Percentiles rank a stretch among this genome's conserved stretches.
These are phyloP conservation scores for Silybum marianum DNA, from an alignment of 129 eudicot genomes.

Conservation along the genomic window DNA sequence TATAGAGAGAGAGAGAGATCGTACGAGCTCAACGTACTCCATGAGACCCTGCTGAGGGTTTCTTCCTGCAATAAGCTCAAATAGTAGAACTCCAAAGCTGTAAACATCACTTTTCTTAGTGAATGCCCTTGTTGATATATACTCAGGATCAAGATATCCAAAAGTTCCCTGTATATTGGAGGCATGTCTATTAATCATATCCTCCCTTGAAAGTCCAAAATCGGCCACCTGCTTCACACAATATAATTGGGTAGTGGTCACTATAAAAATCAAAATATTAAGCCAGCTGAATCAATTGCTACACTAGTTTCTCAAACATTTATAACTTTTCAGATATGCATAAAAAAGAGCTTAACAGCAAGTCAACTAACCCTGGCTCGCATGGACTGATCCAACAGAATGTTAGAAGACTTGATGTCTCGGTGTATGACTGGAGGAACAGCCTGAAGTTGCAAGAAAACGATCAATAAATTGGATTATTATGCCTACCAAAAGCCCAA, in stretches of 20 bases:
- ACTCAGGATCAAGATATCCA: slow-evolving; percentile 98
- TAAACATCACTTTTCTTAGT: slow-evolving; percentile 95
- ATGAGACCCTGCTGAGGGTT: slow-evolving; percentile 96
- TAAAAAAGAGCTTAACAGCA: not conserved
- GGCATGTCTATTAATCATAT: slow-evolving; percentile 71
- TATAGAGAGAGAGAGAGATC: slow-evolving; percentile 27
- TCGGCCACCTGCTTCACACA: slow-evolving; percentile 71
- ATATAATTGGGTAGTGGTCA: no score
- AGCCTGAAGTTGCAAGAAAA: slow-evolving; percentile 56
- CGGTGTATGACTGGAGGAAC: slow-evolving; percentile 97
- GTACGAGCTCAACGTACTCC: slow-evolving; percentile 94
- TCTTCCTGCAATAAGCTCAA: slow-evolving; percentile 87
- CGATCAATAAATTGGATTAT: slow-evolving; percentile 3
- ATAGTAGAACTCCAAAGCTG: slow-evolving; percentile 87
- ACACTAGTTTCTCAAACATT: not conserved
- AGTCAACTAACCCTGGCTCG: slow-evolving; percentile 77
- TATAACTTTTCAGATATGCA: not conserved
- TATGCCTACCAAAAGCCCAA: slow-evolving; percentile 4
- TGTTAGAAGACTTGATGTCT: slow-evolving; percentile 94
- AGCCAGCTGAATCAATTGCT: not conserved
- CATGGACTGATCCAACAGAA: slow-evolving; percentile 92
- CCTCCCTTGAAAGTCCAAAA: slow-evolving; percentile 98
- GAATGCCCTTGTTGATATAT: slow-evolving; percentile 84
- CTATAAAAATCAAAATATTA: not conserved
- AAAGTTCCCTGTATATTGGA: slow-evolving; percentile 86